phyloP scores from a whole-genome alignment of 495 filamentous ascomycete species.

The Glonium stellatum region DNA sequence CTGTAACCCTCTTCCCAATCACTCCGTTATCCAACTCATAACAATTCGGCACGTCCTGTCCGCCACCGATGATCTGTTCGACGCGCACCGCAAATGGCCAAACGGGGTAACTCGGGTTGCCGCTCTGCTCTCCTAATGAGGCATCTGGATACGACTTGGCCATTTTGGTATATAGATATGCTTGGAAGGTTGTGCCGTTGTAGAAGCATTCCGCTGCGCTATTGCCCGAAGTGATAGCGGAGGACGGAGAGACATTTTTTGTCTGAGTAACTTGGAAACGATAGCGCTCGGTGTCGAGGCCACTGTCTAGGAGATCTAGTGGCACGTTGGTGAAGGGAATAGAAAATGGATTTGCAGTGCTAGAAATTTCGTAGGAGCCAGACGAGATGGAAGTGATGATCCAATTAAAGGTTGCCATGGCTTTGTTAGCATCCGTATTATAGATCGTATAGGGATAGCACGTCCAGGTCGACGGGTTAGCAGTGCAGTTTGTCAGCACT shows the following conservation, averaged over 20 bases:
- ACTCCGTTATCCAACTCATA: slow-evolving; percentile 26
- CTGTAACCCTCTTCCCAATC: slow-evolving; percentile 16
- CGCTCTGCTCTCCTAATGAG: slow-evolving; percentile 12
- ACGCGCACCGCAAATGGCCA: slow-evolving; percentile 43
- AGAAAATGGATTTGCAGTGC: slow-evolving; percentile 44
- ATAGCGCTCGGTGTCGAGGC: slow-evolving; percentile 42
- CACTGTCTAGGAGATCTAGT: slow-evolving; percentile 35
- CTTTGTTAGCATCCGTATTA: slow-evolving; percentile 29
- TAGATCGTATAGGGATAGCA: slow-evolving; percentile 50
- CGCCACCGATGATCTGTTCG: slow-evolving; percentile 39
- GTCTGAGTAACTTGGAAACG: slow-evolving; percentile 41
- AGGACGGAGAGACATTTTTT: slow-evolving; percentile 41
- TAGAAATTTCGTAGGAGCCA: slow-evolving; percentile 40
- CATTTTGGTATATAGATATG: slow-evolving; percentile 48
- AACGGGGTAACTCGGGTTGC: slow-evolving; percentile 12
- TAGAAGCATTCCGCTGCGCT: slow-evolving; percentile 43
- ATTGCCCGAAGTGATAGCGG: slow-evolving; percentile 31
- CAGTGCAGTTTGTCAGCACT: slow-evolving; percentile 45
- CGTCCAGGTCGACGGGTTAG: slow-evolving; percentile 44
- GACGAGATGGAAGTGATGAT: slow-evolving; percentile 37
- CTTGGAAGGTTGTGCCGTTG: slow-evolving; percentile 44
- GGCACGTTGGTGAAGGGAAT: slow-evolving; percentile 39
- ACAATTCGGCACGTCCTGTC: slow-evolving; percentile 42
- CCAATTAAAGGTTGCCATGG: slow-evolving; percentile 50
- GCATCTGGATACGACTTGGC: slow-evolving; percentile 36